A percentile compares a stretch with the other conserved stretches of the same genome.
Evolutionary conservation across 192 early-diverging fungal genomes (phyloP).

Genomic region (Coemansia sp.): DNA sequence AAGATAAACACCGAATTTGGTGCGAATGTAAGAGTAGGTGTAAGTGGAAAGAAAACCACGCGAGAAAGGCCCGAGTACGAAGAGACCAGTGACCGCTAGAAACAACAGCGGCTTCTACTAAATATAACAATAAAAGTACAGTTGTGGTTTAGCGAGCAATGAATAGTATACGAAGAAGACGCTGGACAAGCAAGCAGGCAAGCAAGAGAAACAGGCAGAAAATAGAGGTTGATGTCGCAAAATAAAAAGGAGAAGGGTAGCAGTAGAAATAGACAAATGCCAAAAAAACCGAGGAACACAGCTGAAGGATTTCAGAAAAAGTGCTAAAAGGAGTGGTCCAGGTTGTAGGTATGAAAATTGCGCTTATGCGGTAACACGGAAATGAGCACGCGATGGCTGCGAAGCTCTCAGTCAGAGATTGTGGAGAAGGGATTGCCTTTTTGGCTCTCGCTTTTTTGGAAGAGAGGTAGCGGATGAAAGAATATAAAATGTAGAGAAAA

Average conservation of each 20-base stretch:
- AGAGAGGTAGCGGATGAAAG: background rate
- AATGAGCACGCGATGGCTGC: background rate
- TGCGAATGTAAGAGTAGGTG: conserved; percentile 1
- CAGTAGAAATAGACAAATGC: background rate
- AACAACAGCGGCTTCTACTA: background rate
- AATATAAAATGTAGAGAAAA: background rate
- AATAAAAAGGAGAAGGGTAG: background rate
- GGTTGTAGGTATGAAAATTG: background rate
- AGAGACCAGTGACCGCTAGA: background rate
- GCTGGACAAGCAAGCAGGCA: background rate
- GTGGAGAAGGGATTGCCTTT: background rate
- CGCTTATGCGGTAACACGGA: background rate
- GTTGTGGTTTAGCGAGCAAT: background rate
- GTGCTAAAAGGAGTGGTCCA: background rate
- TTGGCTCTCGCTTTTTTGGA: background rate
- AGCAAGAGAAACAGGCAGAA: background rate
- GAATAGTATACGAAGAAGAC: background rate
- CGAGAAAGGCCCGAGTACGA: background rate
- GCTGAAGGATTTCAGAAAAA: background rate
- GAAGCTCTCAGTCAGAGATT: background rate
- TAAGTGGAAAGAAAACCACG: background rate
- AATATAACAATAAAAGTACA: conserved; percentile 6
- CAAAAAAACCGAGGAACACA: background rate
- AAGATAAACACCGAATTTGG: background rate
- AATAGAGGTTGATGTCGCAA: background rate